A percentile compares a stretch with the other conserved stretches of the same genome.
phyloP scores from a whole-genome alignment of 306 rosid species.

The Medicago arabica region DNA sequence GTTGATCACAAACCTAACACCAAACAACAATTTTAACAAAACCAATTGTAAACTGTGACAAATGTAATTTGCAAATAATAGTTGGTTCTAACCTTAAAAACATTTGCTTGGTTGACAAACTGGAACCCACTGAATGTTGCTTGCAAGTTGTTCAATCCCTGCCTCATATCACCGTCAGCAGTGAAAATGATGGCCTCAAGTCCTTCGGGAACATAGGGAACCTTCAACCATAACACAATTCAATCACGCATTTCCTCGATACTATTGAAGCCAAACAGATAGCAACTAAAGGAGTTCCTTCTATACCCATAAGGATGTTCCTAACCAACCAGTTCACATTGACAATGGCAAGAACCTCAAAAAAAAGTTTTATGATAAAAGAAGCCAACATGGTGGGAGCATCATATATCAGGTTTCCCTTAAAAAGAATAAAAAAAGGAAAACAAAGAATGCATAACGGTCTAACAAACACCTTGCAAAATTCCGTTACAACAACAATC shows the following conservation, averaged over 20 bases:
- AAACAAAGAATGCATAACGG: conserved; percentile 28
- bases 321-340: conserved; percentile 22
- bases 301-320: conserved; percentile 27
- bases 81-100: conserved; percentile 74
- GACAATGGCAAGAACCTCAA: conserved; percentile 37
- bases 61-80: conserved; percentile 11
- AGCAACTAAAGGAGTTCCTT: conserved; percentile 34
- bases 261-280: conserved; percentile 21
- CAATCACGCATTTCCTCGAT: conserved; percentile 34
- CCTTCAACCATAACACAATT: conserved; percentile 59
- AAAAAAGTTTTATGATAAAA: conserved; percentile 6
- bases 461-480: conserved; percentile 12
- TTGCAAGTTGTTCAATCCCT: conserved; percentile 97
- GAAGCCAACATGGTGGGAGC: conserved; percentile 17
- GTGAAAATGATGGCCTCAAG: conserved; percentile 99
- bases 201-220: conserved; percentile 97
- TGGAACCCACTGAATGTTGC: conserved; percentile 96
- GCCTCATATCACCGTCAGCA: conserved; percentile 99
- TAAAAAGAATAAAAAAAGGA: background rate
- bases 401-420: conserved; percentile 4
- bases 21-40: conserved; percentile 35
- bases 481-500: background rate
- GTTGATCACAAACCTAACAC: conserved; percentile 94
- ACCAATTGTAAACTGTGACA: conserved; percentile 2
- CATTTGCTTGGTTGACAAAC: conserved; percentile 93